Evolutionary conservation across 106 monocot species (phyloP).

Genomic region (Acanthochlamys bracteata): DNA sequence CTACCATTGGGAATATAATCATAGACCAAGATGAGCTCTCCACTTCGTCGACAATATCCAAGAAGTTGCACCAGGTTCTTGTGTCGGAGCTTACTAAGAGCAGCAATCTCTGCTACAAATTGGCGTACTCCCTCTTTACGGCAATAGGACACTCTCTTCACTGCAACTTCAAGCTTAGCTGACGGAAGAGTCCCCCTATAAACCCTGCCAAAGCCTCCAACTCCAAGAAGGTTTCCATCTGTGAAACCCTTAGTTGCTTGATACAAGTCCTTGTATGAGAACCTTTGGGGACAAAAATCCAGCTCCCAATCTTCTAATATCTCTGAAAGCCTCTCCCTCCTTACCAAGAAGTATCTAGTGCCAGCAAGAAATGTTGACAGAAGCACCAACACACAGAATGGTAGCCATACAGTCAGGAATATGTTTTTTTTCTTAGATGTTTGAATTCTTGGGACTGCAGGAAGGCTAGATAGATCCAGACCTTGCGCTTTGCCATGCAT

Average conservation of each 20-base stretch:
- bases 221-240: background rate
- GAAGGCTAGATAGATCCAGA: background rate
- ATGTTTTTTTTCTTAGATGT: background rate
- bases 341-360: background rate
- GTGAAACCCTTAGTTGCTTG: background rate
- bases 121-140: background rate
- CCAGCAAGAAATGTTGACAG: background rate
- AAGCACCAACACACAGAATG: background rate
- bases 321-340: conserved; percentile 7
- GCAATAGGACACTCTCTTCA: conserved; percentile 1
- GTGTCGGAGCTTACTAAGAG: background rate
- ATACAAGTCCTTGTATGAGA: conserved; percentile 2
- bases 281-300: background rate
- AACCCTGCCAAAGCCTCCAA: background rate
- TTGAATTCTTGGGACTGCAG: background rate
- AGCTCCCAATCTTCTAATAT: conserved; percentile 10
- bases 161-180: background rate
- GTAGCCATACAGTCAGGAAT: background rate
- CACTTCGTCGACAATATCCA: conserved; percentile 9
- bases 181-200: background rate
- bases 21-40: conserved; percentile 9
- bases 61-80: conserved; percentile 6
- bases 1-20: conserved; percentile 7
- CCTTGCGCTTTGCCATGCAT: conserved; percentile 7
- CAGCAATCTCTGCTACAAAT: conserved; percentile 8